A percentile compares a stretch with the other conserved stretches of the same genome.
These are phyloP conservation scores for Penicillium ucsense DNA, from an alignment of 495 filamentous ascomycete genomes.

Conservation along the genomic window DNA sequence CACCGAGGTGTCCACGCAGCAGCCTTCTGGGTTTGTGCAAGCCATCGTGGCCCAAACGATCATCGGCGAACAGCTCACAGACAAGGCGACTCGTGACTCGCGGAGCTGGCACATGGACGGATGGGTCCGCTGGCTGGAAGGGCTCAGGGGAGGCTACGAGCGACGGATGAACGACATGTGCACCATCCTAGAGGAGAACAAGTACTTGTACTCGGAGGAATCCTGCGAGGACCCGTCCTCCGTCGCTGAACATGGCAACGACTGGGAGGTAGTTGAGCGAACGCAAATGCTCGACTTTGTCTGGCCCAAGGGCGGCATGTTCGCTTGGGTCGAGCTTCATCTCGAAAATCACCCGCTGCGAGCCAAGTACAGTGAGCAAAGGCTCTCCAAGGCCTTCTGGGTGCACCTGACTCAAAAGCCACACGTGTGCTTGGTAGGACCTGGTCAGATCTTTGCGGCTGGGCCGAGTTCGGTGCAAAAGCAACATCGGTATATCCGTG, in stretches of 20 bases:
- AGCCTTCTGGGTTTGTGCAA: slow-evolving; percentile 85
- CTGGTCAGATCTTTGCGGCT: slow-evolving; percentile 64
- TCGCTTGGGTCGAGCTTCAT: slow-evolving; percentile 67
- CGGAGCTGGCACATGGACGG: slow-evolving; percentile 71
- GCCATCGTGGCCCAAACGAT: slow-evolving; percentile 67
- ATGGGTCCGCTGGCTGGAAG: slow-evolving; percentile 83
- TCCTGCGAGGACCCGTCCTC: slow-evolving; percentile 18
- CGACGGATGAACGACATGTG: slow-evolving; percentile 72
- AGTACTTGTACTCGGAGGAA: slow-evolving; percentile 42
- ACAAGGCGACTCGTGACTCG: slow-evolving; percentile 12
- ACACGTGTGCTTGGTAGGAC: slow-evolving; percentile 52
- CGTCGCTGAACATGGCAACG: slow-evolving; percentile 36
- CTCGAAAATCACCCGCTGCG: slow-evolving; percentile 65
- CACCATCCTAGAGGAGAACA: slow-evolving; percentile 52
- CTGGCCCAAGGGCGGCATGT: slow-evolving; percentile 88
- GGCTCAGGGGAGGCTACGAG: slow-evolving; percentile 73
- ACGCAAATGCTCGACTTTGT: slow-evolving; percentile 60
- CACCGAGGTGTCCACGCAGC: slow-evolving; percentile 65
- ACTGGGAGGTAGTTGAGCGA: slow-evolving; percentile 59
- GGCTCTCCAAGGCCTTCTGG: slow-evolving; percentile 57
- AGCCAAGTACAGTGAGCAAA: slow-evolving; percentile 26
- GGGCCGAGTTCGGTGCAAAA: slow-evolving; percentile 37
- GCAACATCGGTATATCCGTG: slow-evolving; percentile 58
- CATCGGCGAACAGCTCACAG: slow-evolving; percentile 49
- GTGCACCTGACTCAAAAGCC: slow-evolving; percentile 59